phyloP scores from a whole-genome alignment of 148 eudicot species.

The Bassia scoparia region DNA sequence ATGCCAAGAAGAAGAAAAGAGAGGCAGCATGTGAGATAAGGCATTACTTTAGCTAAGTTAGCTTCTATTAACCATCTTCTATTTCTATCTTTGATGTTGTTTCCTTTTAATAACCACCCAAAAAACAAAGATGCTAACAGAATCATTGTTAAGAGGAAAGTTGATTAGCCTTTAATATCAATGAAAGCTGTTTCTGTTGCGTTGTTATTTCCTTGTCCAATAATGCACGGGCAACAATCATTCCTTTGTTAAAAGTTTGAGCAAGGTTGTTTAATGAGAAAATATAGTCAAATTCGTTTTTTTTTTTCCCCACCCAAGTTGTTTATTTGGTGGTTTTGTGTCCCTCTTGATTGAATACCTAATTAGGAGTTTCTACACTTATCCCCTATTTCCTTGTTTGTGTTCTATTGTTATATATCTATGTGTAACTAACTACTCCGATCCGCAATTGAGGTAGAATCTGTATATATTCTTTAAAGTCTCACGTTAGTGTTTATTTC shows the following conservation, averaged over 20 bases:
- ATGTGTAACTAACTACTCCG: too few relatives aligned
- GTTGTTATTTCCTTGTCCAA: background rate
- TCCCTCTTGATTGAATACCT: background rate
- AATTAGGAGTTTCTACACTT: too few relatives aligned
- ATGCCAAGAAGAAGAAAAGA: background rate
- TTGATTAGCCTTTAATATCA: conserved; percentile 1
- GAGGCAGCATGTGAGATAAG: conserved; percentile 12
- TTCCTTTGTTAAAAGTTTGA: background rate
- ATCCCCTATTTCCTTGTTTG: too few relatives aligned
- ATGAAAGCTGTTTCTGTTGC: background rate
- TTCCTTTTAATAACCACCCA: background rate
- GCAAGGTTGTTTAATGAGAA: too few relatives aligned
- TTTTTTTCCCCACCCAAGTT: background rate
- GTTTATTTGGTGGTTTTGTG: background rate
- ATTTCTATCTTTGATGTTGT: background rate
- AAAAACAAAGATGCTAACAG: background rate
- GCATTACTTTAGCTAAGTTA: background rate
- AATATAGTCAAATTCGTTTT: background rate
- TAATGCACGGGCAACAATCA: background rate
- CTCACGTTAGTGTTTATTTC: too few relatives aligned
- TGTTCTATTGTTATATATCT: too few relatives aligned
- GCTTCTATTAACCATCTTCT: background rate
- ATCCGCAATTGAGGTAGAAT: too few relatives aligned
- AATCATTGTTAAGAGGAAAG: conserved; percentile 11
- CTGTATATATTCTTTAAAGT: too few relatives aligned